Conservation (phyloP, 441 rosid genomes). For the Cnidoscolus chayamansa region DNA sequence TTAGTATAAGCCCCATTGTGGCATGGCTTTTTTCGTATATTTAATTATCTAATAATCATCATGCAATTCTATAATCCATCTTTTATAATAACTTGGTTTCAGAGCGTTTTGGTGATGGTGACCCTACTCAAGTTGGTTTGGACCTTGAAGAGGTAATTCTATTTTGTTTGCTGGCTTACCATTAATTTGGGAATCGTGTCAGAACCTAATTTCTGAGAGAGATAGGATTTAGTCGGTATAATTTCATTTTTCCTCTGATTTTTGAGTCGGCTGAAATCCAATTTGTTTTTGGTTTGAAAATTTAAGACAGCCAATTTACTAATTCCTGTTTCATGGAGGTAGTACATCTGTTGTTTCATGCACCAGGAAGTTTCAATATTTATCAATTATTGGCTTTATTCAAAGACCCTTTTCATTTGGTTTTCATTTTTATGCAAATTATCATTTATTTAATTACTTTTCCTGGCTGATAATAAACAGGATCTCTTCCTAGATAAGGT, state of each 20-base stretch:
- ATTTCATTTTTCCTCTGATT: neutral
- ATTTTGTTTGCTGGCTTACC: constrained; percentile 8
- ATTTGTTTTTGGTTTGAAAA: constrained; percentile 2
- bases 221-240: neutral
- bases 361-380: neutral
- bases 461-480: constrained; percentile 42
- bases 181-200: neutral
- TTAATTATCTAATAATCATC: constrained; percentile 7
- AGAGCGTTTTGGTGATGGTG: constrained; percentile 99
- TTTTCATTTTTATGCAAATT: neutral
- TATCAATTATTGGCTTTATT: neutral
- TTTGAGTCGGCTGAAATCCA: neutral
- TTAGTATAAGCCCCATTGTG: constrained; percentile 36
- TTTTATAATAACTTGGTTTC: constrained; percentile 33
- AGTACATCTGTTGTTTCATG: neutral
- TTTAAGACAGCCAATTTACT: neutral
- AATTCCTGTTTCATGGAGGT: neutral
- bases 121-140: constrained; percentile 82
- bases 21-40: constrained; percentile 12
- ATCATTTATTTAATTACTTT: constrained; percentile 6
- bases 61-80: constrained; percentile 16
- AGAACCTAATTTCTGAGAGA: constrained; percentile 1
- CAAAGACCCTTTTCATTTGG: neutral
- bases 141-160: constrained; percentile 90
- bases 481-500: constrained; percentile 64